These are phyloP conservation scores for Larix kaempferi DNA, from an alignment of 75 land plant genomes.

Conservation along the genomic window DNA sequence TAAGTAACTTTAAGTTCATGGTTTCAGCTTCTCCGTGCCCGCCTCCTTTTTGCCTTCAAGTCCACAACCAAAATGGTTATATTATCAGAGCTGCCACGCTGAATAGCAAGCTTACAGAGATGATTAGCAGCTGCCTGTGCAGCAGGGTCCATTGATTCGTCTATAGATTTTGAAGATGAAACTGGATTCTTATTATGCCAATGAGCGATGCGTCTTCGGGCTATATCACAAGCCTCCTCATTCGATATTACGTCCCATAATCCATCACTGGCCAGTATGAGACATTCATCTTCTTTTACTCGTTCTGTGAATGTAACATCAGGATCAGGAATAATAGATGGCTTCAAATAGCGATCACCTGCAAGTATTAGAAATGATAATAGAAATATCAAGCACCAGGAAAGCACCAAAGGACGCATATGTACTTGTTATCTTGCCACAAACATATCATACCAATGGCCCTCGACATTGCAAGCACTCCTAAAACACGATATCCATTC, in stretches of 20 bases:
- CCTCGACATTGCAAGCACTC: conserved; percentile 87
- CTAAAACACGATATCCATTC: conserved; percentile 84
- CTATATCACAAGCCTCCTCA: conserved; percentile 62
- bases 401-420: conserved; percentile 8
- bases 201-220: conserved; percentile 41
- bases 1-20: no score
- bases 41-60: conserved; percentile 36
- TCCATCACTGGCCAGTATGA: conserved; percentile 84
- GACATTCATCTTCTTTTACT: conserved; percentile 71
- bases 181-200: conserved; percentile 24
- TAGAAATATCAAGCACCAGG: conserved; percentile 10
- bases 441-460: conserved; percentile 62
- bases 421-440: background rate
- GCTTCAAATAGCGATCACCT: conserved; percentile 82
- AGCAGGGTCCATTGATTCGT: conserved; percentile 14
- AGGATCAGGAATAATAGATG: conserved; percentile 73
- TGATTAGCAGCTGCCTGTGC: conserved; percentile 50
- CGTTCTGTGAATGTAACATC: conserved; percentile 61
- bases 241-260: conserved; percentile 81
- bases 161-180: conserved; percentile 6
- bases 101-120: conserved; percentile 41
- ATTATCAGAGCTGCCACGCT: conserved; percentile 59
- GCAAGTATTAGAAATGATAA: conserved; percentile 3
- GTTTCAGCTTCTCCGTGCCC: no score
- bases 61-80: conserved; percentile 68